Evolutionary conservation across 2,329 filamentous ascomycete species (phyloP).

Genomic region (Fusarium poae): DNA sequence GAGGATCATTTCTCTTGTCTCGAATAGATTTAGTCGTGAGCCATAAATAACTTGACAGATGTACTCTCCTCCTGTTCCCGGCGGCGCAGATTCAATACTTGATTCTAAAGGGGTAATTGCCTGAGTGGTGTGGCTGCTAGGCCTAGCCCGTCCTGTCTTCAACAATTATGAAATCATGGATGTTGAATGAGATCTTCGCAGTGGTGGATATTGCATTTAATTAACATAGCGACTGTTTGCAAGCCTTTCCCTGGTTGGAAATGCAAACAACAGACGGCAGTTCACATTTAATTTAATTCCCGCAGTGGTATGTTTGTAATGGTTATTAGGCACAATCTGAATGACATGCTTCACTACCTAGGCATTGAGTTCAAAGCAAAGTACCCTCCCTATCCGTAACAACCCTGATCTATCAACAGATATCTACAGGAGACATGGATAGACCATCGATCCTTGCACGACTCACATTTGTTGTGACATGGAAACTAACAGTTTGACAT

Average conservation of each 20-base stretch:
- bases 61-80: neutral
- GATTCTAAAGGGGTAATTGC: conserved; percentile 15
- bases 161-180: neutral
- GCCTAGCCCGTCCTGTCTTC: conserved; percentile 23
- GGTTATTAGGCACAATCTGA: neutral
- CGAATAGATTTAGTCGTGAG: conserved; percentile 11
- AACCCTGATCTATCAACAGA: neutral
- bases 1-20: conserved; percentile 11
- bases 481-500: conserved; percentile 19
- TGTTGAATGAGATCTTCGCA: conserved; percentile 22
- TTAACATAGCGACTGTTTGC: conserved; percentile 20
- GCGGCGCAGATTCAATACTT: conserved; percentile 15
- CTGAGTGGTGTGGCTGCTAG: conserved; percentile 45
- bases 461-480: neutral
- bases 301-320: neutral
- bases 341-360: neutral
- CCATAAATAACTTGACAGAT: conserved; percentile 7
- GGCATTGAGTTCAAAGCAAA: neutral
- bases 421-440: conserved; percentile 5
- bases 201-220: conserved; percentile 29
- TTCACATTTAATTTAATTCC: neutral
- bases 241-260: neutral
- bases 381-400: neutral
- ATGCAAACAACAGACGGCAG: neutral
- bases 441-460: neutral